phyloP scores from a whole-genome alignment of 768 basidiomycete genomes.

The Serendipita sp. region DNA sequence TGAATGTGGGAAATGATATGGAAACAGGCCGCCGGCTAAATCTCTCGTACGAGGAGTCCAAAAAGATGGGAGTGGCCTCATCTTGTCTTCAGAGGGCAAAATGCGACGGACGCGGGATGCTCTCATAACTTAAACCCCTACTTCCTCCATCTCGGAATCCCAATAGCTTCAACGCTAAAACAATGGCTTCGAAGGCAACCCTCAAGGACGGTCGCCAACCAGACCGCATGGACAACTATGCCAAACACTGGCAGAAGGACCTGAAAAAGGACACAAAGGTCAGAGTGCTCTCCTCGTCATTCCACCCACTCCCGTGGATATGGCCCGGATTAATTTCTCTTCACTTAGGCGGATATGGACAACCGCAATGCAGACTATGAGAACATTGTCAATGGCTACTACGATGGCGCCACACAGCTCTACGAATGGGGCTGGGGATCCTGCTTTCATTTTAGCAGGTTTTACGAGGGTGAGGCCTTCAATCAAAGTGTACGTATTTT shows the following conservation, averaged over 20 bases:
- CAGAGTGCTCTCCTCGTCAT: not conserved
- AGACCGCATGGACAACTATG: constrained; percentile 69
- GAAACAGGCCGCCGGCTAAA: no score
- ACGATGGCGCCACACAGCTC: constrained; percentile 88
- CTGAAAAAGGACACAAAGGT: constrained; percentile 35
- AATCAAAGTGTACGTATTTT: constrained; percentile 15
- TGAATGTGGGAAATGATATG: no score
- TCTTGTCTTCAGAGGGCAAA: not conserved
- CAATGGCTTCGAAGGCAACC: not conserved
- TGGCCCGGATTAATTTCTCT: not conserved
- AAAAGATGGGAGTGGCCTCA: not conserved
- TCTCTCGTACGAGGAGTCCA: not conserved
- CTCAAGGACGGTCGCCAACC: constrained; percentile 40
- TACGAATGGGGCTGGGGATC: constrained; percentile 90
- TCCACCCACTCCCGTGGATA: not conserved
- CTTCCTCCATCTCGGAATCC: not conserved
- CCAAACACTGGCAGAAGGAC: constrained; percentile 84
- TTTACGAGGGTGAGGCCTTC: constrained; percentile 67
- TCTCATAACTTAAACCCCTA: not conserved
- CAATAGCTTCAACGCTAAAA: not conserved
- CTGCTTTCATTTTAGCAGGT: constrained; percentile 94
- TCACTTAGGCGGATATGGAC: constrained; percentile 33
- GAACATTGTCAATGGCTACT: constrained; percentile 94
- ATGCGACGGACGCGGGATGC: not conserved
- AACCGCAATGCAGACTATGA: constrained; percentile 70